Evolutionary conservation across 768 basidiomycete genomes (phyloP), one percentile per base, ranked within the genome.

Genomic region (Boletus insuetus): DNA sequence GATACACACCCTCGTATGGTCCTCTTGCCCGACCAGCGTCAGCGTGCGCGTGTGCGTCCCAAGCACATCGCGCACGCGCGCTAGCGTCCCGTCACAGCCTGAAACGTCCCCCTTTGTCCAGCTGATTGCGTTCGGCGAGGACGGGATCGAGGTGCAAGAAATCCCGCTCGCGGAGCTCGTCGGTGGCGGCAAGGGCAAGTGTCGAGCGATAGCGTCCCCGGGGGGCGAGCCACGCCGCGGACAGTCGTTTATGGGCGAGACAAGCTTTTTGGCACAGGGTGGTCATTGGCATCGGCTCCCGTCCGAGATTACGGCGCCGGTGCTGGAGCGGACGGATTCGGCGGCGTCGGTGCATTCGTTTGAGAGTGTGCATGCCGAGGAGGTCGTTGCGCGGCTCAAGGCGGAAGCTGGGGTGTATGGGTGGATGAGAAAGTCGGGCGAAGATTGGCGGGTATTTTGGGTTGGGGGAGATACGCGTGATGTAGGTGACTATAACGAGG

Each of bases 361-460:
- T 46, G 75, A 75, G 50, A 86, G 79, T 51, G 68, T 80, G 58
- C 83, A 79, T 31, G 76, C 83, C 2, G 77, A 82, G 22, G 85
- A 83, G 45, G 62, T 83, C 9, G 54, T 70, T 2, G 74, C 72
- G 26, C 67, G 73, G 61, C 64, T 83, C 65, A 77, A 75, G 62
- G 72, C 70, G 20, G 82, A 85, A 53, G 77, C 85, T 54, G 91
- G 91, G 7, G 70, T 87, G 6, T 94, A 93, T 66, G 90, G 82
- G 0, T 92, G 91, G 90, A 78, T 83, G 70, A 73, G 82, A 61
- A 90, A 86, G 64, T 90, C 86, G 16, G 58, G 75, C 4, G 81
- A 84, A 51, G 91, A 94, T 64, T 94, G 84, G 80, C 76, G 91
- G 20, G 81, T 93, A 13, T 85, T 93, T 65, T 94, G 91, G 91